Evolutionary conservation across 495 filamentous ascomycete genomes (phyloP).

Genomic region (Polyplosphaeria fusca): DNA sequence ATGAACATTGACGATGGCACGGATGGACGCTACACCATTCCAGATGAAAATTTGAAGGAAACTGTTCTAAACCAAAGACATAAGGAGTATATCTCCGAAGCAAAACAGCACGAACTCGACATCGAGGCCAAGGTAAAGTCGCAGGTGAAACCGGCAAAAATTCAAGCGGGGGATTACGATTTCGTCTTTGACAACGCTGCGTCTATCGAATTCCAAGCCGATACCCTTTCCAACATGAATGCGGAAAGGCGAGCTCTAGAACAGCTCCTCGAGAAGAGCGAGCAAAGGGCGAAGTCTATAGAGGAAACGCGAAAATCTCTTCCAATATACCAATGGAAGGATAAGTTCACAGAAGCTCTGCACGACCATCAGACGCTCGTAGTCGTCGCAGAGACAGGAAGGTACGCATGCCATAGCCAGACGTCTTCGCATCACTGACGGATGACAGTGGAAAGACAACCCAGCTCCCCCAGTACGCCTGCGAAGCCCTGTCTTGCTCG

Average conservation of each 20-base stretch:
- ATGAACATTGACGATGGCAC: slow-evolving; percentile 87
- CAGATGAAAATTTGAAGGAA: slow-evolving; percentile 90
- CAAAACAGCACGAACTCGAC: slow-evolving; percentile 93
- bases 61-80: slow-evolving; percentile 91
- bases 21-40: slow-evolving; percentile 88
- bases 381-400: slow-evolving; percentile 42
- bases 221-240: slow-evolving; percentile 49
- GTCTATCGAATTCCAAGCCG: slow-evolving; percentile 81
- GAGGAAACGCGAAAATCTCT: slow-evolving; percentile 88
- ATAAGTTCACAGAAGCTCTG: slow-evolving; percentile 42
- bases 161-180: slow-evolving; percentile 63
- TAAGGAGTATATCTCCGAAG: slow-evolving; percentile 87
- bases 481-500: slow-evolving; percentile 30
- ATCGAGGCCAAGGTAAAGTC: slow-evolving; percentile 86
- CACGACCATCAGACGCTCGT: slow-evolving; percentile 40
- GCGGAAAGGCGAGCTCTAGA: slow-evolving; percentile 72
- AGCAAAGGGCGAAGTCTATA: slow-evolving; percentile 78
- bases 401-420: no score
- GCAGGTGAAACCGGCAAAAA: slow-evolving; percentile 62
- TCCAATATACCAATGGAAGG: slow-evolving; percentile 77
- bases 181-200: slow-evolving; percentile 89
- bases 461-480: slow-evolving; percentile 43
- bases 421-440: no score
- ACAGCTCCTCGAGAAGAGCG: slow-evolving; percentile 78
- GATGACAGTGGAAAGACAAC: slow-evolving; percentile 47